Evolutionary conservation across 1,139 yeast genomes (phyloP).

Genomic region (Magnusiomyces ingens): DNA sequence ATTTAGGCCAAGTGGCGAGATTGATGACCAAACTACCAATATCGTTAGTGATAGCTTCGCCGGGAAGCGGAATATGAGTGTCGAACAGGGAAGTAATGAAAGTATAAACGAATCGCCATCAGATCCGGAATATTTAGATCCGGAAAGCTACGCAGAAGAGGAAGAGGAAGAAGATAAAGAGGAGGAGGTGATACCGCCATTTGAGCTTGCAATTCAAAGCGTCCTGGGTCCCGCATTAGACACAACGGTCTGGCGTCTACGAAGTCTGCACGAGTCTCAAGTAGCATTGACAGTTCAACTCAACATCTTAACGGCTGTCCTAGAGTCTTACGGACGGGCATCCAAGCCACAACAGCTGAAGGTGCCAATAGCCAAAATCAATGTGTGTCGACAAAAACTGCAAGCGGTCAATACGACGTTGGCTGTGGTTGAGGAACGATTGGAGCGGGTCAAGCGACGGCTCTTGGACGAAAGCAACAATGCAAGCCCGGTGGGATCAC

Average conservation of each 20-base stretch:
- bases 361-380: slow-evolving; percentile 19
- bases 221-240: slow-evolving; percentile 26
- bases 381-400: slow-evolving; percentile 21
- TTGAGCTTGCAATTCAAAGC: slow-evolving; percentile 21
- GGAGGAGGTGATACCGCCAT: slow-evolving; percentile 13
- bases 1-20: no score
- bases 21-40: no score
- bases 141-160: neutral
- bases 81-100: no score
- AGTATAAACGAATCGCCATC: no score
- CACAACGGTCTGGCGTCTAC: slow-evolving; percentile 24
- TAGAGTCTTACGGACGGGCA: slow-evolving; percentile 19
- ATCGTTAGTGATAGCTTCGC: no score
- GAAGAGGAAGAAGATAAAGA: neutral
- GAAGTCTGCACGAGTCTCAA: slow-evolving; percentile 27
- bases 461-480: slow-evolving; percentile 5
- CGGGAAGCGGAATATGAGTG: no score
- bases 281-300: slow-evolving; percentile 23
- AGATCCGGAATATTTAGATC: no score
- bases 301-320: slow-evolving; percentile 21
- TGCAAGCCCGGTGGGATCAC: slow-evolving; percentile 2
- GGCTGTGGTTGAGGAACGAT: slow-evolving; percentile 9
- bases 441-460: slow-evolving; percentile 5
- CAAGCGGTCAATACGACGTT: slow-evolving; percentile 15
- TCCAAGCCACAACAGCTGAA: slow-evolving; percentile 22